Conservation (phyloP, 2,329 filamentous ascomycete species). For the Plectosphaerella plurivora region DNA sequence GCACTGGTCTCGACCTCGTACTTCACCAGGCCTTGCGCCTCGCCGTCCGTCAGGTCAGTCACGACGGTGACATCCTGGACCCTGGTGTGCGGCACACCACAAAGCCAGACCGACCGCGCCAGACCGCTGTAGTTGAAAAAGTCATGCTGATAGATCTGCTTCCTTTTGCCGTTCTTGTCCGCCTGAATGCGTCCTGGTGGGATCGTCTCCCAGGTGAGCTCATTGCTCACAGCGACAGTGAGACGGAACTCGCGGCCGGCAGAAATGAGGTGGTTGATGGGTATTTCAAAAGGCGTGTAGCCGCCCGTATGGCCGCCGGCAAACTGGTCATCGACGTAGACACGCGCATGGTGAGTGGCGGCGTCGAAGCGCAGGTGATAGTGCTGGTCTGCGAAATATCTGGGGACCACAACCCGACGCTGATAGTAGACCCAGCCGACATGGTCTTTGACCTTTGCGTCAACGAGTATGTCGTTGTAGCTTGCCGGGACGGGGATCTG, state of each 20-base stretch:
- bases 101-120: conserved; percentile 21
- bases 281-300: conserved; percentile 21
- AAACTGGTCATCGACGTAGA: conserved; percentile 20
- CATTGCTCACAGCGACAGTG: conserved; percentile 24
- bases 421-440: conserved; percentile 26
- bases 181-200: conserved; percentile 16
- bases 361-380: conserved; percentile 20
- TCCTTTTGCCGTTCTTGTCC: conserved; percentile 11
- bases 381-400: conserved; percentile 10
- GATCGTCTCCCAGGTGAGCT: conserved; percentile 21
- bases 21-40: conserved; percentile 2
- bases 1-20: conserved; percentile 8
- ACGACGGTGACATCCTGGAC: conserved; percentile 18
- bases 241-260: conserved; percentile 19
- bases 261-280: conserved; percentile 14
- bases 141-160: conserved; percentile 21
- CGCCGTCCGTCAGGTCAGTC: conserved; percentile 12
- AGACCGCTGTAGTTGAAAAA: conserved; percentile 25
- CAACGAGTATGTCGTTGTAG: conserved; percentile 19
- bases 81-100: conserved; percentile 14
- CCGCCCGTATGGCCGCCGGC: conserved; percentile 19
- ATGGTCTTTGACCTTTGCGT: conserved; percentile 18
- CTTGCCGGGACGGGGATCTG: conserved; percentile 18
- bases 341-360: conserved; percentile 19
- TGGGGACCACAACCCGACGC: conserved; percentile 17